A percentile compares a stretch with the other conserved stretches of the same genome.
Evolutionary conservation across 768 basidiomycete genomes (phyloP).

Genomic region (Mycena metata): DNA sequence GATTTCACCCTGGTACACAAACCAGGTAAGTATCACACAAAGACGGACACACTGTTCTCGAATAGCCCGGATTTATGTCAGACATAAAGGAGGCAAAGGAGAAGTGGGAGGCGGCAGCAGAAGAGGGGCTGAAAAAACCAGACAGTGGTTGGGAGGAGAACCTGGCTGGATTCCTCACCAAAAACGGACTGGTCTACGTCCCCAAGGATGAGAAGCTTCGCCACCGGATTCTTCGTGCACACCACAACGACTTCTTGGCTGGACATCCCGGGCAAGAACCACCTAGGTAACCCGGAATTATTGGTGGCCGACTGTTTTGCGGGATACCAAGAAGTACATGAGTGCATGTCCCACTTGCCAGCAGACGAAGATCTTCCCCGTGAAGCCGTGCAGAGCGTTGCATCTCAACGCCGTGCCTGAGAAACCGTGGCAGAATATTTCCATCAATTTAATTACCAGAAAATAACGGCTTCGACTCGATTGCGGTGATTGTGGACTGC

Average conservation of each 20-base stretch:
- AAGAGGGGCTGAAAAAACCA: background rate
- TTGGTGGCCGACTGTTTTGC: background rate
- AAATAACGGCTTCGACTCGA: background rate
- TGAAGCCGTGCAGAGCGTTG: background rate
- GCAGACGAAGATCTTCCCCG: background rate
- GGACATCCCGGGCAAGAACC: background rate
- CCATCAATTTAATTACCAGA: background rate
- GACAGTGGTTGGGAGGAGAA: slow-evolving; percentile 13
- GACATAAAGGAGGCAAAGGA: no score
- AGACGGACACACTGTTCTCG: slow-evolving; percentile 23
- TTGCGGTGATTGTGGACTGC: background rate
- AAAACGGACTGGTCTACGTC: no score
- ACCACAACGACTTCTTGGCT: background rate
- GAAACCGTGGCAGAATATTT: background rate
- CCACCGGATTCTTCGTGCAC: background rate
- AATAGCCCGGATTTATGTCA: no score
- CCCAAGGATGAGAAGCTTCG: background rate
- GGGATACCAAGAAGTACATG: background rate
- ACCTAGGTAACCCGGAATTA: background rate
- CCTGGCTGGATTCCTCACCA: no score
- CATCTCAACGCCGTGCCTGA: slow-evolving; percentile 7
- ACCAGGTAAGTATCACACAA: slow-evolving; percentile 33
- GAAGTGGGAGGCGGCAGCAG: no score
- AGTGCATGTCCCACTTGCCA: background rate
- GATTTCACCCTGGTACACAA: slow-evolving; percentile 40